Base-by-base conservation (phyloP, 106 monocot species). In the Posidonia australis region DNA sequence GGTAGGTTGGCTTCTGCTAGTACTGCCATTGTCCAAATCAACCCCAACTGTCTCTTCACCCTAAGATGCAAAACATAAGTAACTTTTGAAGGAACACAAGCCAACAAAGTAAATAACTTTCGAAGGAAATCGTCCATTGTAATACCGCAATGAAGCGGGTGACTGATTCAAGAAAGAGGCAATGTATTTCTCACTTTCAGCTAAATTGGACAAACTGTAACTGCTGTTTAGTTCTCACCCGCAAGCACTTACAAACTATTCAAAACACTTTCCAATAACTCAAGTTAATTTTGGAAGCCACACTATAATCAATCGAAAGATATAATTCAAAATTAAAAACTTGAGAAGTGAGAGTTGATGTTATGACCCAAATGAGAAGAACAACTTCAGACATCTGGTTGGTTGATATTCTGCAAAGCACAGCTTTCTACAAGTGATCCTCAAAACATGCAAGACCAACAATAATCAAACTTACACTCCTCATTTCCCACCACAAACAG, bases 21-120 rank as follows among this genome's bases (percentile, higher is more conserved):
- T 57, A 6, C 0, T 13, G 10, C 27, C 53, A 19, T 54, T 27
- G 9, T 47, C 26, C 9, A 55, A 22, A 47, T 69, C 75, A 62
- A 56, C n/a, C 12, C 56, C 31, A 31, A 44, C 53, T 28, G 9
- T 45, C 20, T 52, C 23, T 42, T 84, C 77, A 43, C 75, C 72
- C 91, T 92, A 66, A n/a, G 23, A 46, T 44, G 26, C 26, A 12
- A 25, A 60, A 25, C 23, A 63, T 13, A 65, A 47, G 28, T n/a
- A 62, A 22, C n/a, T n/a, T n/a, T n/a, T n/a, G n/a, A n/a, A n/a
- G n/a, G n/a, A n/a, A n/a, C n/a, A n/a, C 6, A 62, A 44, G 29
- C 30, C 2, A 17, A 58, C 18, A 58, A 29, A 58, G 13, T 18
- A 29, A 58, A n/a, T 13, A 31, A 58, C 23, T 16, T 13, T 5